These are phyloP conservation scores for Haberlea rhodopensis DNA, from an alignment of 257 asterid species.

Conservation along the genomic window DNA sequence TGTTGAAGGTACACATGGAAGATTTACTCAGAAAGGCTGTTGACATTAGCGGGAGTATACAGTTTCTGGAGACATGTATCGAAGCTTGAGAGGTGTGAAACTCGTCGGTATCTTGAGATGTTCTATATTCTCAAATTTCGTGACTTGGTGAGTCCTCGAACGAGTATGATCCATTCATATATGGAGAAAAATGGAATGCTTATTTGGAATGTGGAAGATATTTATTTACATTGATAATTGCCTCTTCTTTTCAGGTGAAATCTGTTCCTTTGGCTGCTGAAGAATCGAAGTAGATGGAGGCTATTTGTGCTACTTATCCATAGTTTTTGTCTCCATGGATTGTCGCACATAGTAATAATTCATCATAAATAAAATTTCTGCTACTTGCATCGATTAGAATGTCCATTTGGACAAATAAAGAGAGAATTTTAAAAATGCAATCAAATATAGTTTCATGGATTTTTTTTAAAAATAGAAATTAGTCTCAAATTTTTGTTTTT, in stretches of 20 bases:
- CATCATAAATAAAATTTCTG: neutral
- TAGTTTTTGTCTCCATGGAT: too few species aligned
- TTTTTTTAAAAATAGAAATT: too few species aligned
- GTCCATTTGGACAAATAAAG: neutral
- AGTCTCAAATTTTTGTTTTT: too few species aligned
- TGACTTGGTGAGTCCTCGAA: constrained; percentile 52
- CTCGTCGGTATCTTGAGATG: constrained; percentile 92
- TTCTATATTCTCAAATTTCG: constrained; percentile 94
- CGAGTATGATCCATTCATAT: neutral
- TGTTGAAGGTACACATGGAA: constrained; percentile 83
- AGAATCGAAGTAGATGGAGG: constrained; percentile 31
- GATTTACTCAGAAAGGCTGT: constrained; percentile 86
- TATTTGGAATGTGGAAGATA: neutral
- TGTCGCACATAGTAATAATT: neutral
- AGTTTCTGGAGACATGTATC: constrained; percentile 95
- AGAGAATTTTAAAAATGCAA: too few species aligned
- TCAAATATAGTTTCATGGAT: too few species aligned
- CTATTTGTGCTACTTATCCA: neutral
- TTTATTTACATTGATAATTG: neutral
- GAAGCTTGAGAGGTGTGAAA: constrained; percentile 86
- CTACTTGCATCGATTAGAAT: neutral
- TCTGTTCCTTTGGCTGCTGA: constrained; percentile 75
- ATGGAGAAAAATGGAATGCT: neutral
- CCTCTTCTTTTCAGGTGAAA: constrained; percentile 43
- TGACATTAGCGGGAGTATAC: constrained; percentile 89